Percentiles rank a stretch among this genome's conserved stretches.
phyloP scores from a whole-genome alignment of 1,284 basidiomycete species.

The Caloboletus inedulis region DNA sequence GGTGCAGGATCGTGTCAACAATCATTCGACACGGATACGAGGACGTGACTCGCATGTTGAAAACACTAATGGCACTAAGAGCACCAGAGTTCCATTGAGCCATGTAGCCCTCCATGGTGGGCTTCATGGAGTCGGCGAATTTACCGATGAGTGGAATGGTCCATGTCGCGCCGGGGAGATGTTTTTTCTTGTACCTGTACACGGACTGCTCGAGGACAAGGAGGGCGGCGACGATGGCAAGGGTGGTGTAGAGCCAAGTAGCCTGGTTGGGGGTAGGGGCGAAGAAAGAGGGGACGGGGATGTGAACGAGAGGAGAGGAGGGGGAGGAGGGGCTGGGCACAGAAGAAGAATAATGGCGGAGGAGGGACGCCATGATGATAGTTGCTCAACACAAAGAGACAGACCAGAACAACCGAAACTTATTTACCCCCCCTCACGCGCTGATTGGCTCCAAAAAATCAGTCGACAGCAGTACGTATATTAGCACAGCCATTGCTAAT shows the following conservation, averaged over 20 bases:
- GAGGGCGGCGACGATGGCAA: constrained; percentile 59
- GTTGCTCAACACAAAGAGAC: not conserved
- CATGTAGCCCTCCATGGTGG: constrained; percentile 87
- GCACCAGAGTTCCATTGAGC: constrained; percentile 85
- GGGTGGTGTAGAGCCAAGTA: constrained; percentile 65
- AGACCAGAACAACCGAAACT: not conserved
- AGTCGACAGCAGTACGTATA: constrained; percentile 12
- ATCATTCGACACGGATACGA: not conserved
- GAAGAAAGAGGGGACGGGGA: constrained; percentile 47
- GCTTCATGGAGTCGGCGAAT: constrained; percentile 86
- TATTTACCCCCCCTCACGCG: constrained; percentile 3
- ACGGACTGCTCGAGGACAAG: constrained; percentile 79
- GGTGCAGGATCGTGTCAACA: constrained; percentile 11
- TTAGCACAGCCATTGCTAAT: constrained; percentile 13
- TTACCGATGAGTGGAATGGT: constrained; percentile 94
- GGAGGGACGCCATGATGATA: constrained; percentile 36
- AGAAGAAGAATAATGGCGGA: constrained; percentile 35
- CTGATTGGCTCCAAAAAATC: constrained; percentile 30
- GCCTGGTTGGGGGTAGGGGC: constrained; percentile 36
- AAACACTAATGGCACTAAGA: constrained; percentile 85
- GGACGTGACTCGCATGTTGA: constrained; percentile 78
- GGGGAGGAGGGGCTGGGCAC: constrained; percentile 42
- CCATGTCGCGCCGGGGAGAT: constrained; percentile 85
- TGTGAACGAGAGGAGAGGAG: constrained; percentile 37
- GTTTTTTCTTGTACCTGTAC: constrained; percentile 83